phyloP scores from a whole-genome alignment of 441 rosid genomes.

The Euphorbia celastroides region DNA sequence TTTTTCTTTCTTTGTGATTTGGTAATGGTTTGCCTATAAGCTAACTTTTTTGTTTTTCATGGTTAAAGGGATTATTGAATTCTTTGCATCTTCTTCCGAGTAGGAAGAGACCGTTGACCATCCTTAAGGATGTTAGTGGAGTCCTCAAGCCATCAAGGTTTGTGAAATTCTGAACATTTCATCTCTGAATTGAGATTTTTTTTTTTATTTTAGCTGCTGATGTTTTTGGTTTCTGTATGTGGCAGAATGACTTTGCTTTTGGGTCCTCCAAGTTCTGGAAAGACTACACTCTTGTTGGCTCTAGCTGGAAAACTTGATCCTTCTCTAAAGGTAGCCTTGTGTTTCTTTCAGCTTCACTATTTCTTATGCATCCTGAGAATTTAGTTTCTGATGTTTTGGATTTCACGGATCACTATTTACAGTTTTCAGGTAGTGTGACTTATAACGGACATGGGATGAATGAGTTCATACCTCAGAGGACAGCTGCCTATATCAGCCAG shows the following conservation, averaged over 20 bases:
- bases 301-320: constrained; percentile 26
- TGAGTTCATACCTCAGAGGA: constrained; percentile 21
- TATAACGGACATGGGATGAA: constrained; percentile 22
- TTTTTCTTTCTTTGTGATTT: neutral
- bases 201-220: neutral
- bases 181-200: neutral
- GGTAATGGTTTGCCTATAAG: neutral
- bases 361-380: no score
- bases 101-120: constrained; percentile 43
- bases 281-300: constrained; percentile 24
- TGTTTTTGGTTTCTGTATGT: neutral
- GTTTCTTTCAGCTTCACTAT: no score
- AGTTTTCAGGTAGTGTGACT: constrained; percentile 21
- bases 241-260: constrained; percentile 45
- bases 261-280: constrained; percentile 28
- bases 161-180: no score
- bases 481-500: constrained; percentile 24
- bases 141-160: constrained; percentile 61
- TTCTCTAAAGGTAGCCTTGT: constrained; percentile 17
- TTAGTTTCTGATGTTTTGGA: no score
- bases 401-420: no score
- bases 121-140: constrained; percentile 65
- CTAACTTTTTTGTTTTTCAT: no score
- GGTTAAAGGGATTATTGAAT: constrained; percentile 37
- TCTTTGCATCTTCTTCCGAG: constrained; percentile 42